Evolutionary conservation across 306 rosid species (phyloP).

Genomic region (Sphenostylis stenocarpa): DNA sequence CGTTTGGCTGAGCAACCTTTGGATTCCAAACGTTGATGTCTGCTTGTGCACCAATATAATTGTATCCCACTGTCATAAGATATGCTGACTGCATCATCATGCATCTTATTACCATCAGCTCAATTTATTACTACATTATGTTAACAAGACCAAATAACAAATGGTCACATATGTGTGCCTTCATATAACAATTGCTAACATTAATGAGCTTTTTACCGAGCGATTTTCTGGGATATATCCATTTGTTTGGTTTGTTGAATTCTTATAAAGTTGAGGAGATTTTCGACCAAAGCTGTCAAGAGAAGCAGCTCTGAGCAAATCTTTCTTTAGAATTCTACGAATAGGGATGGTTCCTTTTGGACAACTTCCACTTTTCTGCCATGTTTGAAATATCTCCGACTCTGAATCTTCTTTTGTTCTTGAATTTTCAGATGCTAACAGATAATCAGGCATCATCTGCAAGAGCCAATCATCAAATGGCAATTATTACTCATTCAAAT

Average conservation of each 20-base stretch:
- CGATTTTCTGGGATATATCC: slow-evolving; percentile 22
- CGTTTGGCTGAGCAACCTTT: slow-evolving; percentile 39
- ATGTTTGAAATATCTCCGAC: slow-evolving; percentile 33
- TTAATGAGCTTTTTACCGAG: slow-evolving; percentile 36
- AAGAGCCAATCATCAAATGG: too few relatives aligned
- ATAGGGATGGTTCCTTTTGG: slow-evolving; percentile 70
- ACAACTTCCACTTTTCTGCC: slow-evolving; percentile 73
- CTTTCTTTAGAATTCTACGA: slow-evolving; percentile 48
- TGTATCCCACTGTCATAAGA: slow-evolving; percentile 45
- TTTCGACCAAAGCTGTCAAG: slow-evolving; percentile 49
- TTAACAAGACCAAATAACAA: background rate
- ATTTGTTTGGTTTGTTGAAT: background rate
- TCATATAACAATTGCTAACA: too few relatives aligned
- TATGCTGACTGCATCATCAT: slow-evolving; percentile 37
- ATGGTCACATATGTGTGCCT: background rate
- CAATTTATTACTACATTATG: too few relatives aligned
- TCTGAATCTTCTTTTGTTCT: background rate
- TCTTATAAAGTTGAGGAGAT: background rate
- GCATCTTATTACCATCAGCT: too few relatives aligned
- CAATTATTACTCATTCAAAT: too few relatives aligned
- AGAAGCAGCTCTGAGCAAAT: slow-evolving; percentile 48
- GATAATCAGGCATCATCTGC: slow-evolving; percentile 51
- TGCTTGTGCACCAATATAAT: slow-evolving; percentile 60
- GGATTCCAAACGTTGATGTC: slow-evolving; percentile 70
- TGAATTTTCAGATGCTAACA: background rate